Evolutionary conservation across 176 grass and related monocot genomes (phyloP).

Genomic region (Dendrocalamus sinicus): DNA sequence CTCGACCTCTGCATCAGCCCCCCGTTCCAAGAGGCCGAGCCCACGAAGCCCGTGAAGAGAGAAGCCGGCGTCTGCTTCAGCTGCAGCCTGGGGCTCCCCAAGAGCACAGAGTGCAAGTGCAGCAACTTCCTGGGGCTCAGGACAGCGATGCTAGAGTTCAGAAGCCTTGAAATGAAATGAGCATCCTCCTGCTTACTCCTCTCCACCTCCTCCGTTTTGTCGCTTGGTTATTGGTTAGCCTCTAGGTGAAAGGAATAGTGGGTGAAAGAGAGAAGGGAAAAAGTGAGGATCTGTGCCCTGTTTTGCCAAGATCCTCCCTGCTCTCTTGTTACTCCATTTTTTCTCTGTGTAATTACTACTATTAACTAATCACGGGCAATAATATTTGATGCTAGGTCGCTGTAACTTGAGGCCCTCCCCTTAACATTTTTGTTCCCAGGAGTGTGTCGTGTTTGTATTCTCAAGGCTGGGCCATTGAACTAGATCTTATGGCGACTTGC

Average conservation of each 20-base stretch:
- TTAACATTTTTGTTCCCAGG: not conserved
- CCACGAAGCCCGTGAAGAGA: slow-evolving; percentile 62
- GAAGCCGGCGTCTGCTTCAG: slow-evolving; percentile 72
- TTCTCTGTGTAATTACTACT: slow-evolving; percentile 65
- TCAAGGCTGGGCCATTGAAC: slow-evolving; percentile 32
- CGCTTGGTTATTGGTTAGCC: slow-evolving; percentile 48
- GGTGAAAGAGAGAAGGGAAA: slow-evolving; percentile 22
- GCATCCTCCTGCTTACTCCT: not conserved
- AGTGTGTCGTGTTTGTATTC: not conserved
- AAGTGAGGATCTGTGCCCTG: slow-evolving; percentile 37
- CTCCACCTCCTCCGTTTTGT: slow-evolving; percentile 19
- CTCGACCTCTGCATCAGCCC: slow-evolving; percentile 93
- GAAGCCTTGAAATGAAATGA: slow-evolving; percentile 93
- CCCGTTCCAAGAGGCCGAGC: slow-evolving; percentile 53
- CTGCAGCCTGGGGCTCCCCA: slow-evolving; percentile 76
- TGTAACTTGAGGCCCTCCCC: not conserved
- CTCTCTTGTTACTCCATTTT: slow-evolving; percentile 61
- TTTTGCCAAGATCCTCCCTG: slow-evolving; percentile 14
- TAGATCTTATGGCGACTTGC: slow-evolving; percentile 31
- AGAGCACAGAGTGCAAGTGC: slow-evolving; percentile 75
- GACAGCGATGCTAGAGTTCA: slow-evolving; percentile 69
- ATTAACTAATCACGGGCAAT: slow-evolving; percentile 48
- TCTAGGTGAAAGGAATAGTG: slow-evolving; percentile 61
- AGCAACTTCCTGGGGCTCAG: slow-evolving; percentile 67
- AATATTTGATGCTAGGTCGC: slow-evolving; percentile 21